phyloP scores from a whole-genome alignment of 148 eudicot genomes.

The Drosera capensis region DNA sequence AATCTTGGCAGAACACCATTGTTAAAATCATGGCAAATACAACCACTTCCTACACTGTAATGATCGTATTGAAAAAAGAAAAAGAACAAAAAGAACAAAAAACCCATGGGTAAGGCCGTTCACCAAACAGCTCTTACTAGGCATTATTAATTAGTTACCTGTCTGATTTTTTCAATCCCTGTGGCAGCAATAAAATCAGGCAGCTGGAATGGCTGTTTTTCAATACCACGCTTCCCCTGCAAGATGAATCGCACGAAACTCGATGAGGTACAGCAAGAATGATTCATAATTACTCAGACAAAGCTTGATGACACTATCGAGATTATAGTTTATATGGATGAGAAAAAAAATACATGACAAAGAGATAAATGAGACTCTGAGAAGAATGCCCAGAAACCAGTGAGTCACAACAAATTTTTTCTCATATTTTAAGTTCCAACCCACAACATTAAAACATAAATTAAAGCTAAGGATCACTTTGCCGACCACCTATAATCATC shows the following conservation, averaged over 20 bases:
- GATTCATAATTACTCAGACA: slow-evolving; percentile 3
- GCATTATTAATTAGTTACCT: slow-evolving; percentile 22
- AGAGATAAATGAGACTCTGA: slow-evolving; percentile 7
- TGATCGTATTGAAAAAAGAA: too few relatives aligned
- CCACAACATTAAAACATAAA: slow-evolving; percentile 24
- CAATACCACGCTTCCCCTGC: slow-evolving; percentile 98
- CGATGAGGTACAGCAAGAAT: slow-evolving; percentile 23
- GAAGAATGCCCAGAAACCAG: slow-evolving; percentile 4
- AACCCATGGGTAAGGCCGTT: too few relatives aligned
- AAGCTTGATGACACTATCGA: too few relatives aligned
- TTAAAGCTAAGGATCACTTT: slow-evolving; percentile 37
- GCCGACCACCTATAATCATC: slow-evolving; percentile 73
- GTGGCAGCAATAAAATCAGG: slow-evolving; percentile 99
- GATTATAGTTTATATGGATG: slow-evolving; percentile 7
- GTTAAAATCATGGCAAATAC: too few relatives aligned
- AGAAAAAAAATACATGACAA: too few relatives aligned
- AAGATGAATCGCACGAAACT: slow-evolving; percentile 14
- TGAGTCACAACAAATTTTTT: not conserved
- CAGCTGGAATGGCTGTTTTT: slow-evolving; percentile 97
- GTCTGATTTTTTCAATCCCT: slow-evolving; percentile 98
- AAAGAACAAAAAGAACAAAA: too few relatives aligned
- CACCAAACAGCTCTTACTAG: not conserved
- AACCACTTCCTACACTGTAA: too few relatives aligned
- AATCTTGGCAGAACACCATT: too few relatives aligned
- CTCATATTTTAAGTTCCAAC: slow-evolving; percentile 14